These are phyloP conservation scores for Pseudocohnilembus persalinus DNA, from an alignment of 169 alveolate genomes.

Conservation along the genomic window DNA sequence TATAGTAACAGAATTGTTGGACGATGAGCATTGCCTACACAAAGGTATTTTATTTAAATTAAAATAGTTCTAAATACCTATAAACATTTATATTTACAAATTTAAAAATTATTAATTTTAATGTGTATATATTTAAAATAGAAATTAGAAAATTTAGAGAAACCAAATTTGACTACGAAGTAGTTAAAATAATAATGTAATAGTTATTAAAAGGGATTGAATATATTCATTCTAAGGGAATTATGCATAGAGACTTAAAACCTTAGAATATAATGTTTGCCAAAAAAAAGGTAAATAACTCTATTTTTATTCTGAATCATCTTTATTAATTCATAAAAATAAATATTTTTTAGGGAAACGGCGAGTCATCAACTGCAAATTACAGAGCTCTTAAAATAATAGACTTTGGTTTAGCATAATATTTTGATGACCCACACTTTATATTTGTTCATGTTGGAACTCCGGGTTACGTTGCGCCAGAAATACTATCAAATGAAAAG, in stretches of 20 bases:
- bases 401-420: slow-evolving; percentile 43
- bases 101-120: no score
- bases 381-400: slow-evolving; percentile 20
- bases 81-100: no score
- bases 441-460: slow-evolving; percentile 49
- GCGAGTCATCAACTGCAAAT: neutral
- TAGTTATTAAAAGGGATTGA: slow-evolving; percentile 52
- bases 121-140: no score
- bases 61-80: no score
- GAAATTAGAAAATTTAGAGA: slow-evolving; percentile 25
- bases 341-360: neutral
- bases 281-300: no score
- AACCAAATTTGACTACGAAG: slow-evolving; percentile 27
- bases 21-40: slow-evolving; percentile 47
- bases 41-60: slow-evolving; percentile 12
- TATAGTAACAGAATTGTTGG: slow-evolving; percentile 48
- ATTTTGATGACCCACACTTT: slow-evolving; percentile 18
- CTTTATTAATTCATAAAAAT: neutral
- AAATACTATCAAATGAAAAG: slow-evolving; percentile 47
- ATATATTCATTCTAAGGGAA: slow-evolving; percentile 51
- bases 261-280: slow-evolving; percentile 44
- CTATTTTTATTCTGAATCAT: no score
- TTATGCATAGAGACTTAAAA: slow-evolving; percentile 50
- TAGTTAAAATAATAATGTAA: slow-evolving; percentile 44
- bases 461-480: slow-evolving; percentile 53